Base-by-base conservation (phyloP, 257 asterid genomes). In the Jacaranda mimosifolia region DNA sequence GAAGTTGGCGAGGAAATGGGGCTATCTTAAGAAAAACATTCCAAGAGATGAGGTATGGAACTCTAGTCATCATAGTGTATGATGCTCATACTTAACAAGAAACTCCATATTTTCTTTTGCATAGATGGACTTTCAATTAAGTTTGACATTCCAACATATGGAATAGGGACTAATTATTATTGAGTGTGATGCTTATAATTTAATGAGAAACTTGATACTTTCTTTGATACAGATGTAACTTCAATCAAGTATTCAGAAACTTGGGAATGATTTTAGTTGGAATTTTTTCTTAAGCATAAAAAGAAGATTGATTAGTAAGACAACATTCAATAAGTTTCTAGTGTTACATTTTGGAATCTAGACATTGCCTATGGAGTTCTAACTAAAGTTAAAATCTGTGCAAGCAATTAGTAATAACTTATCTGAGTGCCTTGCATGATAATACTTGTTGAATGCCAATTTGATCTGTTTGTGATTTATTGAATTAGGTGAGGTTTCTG, bases 1-100 rank as follows among this genome's bases (percentile, higher is more conserved):
- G 85, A 95, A 93, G 92, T 81, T 95, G 85, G 90, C 97, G 12
- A 88, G 90, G 81, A 96, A 96, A 79, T 96, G 99, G 99, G 99
- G 99, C 62, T 90, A 93, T 81, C 82, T 79, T 59, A 89, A 95
- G 88, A 95, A 95, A 87, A 81, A 79, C 12, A 90, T 93, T 79
- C 93, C 97, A 7, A 90, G 80, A 87, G 95, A 95, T 45, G 96
- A 93, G 96, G 98, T 93, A 84, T 68, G 40, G 15, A 55, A n/a
- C 63, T 81, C 60, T 73, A 21, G 15, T 49, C 26, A 13, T 73
- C 38, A 14, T 58, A 12, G 35, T 49, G 60, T 53, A 32, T 14
- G 53, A 57, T 58, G 64, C 35, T 63, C 66, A 9, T 66, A 48
- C 73, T 57, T 77, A 12, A 72, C 36, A 7, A 17, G 71, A 56